Evolutionary conservation across 2,329 filamentous ascomycete species (phyloP).

Genomic region (Lecanicillium sp.): DNA sequence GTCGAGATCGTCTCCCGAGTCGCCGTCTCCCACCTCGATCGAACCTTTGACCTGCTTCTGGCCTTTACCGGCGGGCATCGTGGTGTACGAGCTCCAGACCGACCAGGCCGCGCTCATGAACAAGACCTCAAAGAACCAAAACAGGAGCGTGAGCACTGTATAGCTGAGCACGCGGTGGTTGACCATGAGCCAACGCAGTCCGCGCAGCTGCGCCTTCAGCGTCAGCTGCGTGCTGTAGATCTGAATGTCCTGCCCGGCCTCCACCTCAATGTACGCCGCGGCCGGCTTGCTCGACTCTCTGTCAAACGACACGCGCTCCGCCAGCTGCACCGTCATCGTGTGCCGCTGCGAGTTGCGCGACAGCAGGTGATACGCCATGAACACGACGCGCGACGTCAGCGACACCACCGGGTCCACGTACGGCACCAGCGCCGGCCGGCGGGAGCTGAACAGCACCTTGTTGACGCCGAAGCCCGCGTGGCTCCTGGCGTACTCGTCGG

Average conservation of each 20-base stretch:
- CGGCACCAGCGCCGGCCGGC: constrained; percentile 71
- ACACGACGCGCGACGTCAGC: constrained; percentile 51
- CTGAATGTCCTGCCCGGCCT: constrained; percentile 64
- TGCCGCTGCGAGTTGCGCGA: constrained; percentile 59
- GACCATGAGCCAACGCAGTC: constrained; percentile 82
- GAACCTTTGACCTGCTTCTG: constrained; percentile 9
- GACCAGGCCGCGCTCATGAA: constrained; percentile 63
- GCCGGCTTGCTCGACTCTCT: constrained; percentile 35
- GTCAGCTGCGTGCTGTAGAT: constrained; percentile 65
- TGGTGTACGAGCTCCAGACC: constrained; percentile 37
- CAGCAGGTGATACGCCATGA: constrained; percentile 64
- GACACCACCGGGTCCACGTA: constrained; percentile 69
- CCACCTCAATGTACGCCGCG: constrained; percentile 55
- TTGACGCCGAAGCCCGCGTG: constrained; percentile 31
- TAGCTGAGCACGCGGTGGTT: constrained; percentile 69
- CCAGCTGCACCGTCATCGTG: constrained; percentile 60
- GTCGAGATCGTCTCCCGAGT: constrained; percentile 15
- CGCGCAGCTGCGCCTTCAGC: constrained; percentile 69
- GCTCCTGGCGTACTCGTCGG: constrained; percentile 24
- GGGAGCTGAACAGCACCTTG: constrained; percentile 53
- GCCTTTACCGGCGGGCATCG: constrained; percentile 14
- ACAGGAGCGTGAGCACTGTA: constrained; percentile 59
- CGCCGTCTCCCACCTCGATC: constrained; percentile 13
- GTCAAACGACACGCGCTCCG: constrained; percentile 64
- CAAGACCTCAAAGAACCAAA: constrained; percentile 71